Evolutionary conservation across 78 protist species (phyloP), one percentile per base, ranked within the genome.

Genomic region (Ministeria vibrans): DNA sequence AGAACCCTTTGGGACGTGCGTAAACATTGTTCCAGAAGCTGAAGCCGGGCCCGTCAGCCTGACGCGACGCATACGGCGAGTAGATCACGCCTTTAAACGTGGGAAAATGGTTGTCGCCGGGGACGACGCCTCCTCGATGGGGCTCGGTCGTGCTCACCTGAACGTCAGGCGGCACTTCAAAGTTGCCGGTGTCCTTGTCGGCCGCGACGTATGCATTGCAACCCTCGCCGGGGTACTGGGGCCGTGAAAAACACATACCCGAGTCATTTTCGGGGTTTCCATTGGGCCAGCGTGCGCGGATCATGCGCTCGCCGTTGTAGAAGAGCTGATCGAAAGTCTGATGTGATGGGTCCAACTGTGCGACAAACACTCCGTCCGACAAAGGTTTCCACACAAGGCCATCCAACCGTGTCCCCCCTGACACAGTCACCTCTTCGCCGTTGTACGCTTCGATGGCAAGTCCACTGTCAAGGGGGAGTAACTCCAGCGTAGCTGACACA

Each of bases 241-340:
- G 74, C 74, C 18, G 55, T 22, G 42, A 22, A 22, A 69, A 38
- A 22, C 74, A 22, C 22, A 69, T n/a, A n/a, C n/a, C n/a, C n/a
- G n/a, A n/a, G n/a, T n/a, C n/a, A n/a, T n/a, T 75, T n/a, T 36
- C 59, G 27, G 78, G 78, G 63, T 75, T 42, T n/a, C 53, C 78
- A 20, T 75, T 75, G 34, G 78, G 78, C 23, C 43, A 75, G 11
- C 78, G 41, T 20, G 78, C 61, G 49, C 78, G 78, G 5, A 75
- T 20, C n/a, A 32, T 32, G 13, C 78, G 78, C 23, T 27, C 43
- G 4, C 63, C 78, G 46, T 42, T 75, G 6, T 43, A 15, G 38
- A 75, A 75, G 20, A 75, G 63, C 2, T 13, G 15, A 28, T 42
- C 49, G 78, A 75, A 75, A 32, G 9, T 9, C 38, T 25, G 22